Conservation (phyloP, 2,329 filamentous ascomycete species). For the Pseudogymnoascus sp. region DNA sequence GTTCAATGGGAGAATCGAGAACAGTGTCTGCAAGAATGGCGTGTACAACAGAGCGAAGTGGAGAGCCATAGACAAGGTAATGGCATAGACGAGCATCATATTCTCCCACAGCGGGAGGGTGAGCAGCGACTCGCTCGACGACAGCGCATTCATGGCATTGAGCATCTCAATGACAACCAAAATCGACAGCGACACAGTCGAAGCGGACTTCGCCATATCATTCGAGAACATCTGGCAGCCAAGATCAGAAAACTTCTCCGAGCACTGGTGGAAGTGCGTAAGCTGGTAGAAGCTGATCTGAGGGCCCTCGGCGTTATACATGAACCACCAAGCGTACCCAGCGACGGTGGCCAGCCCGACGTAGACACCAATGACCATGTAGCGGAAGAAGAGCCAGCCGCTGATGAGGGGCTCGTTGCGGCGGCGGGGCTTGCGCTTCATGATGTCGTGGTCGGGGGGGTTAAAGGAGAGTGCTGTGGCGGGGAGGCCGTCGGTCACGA, state of each 20-base stretch:
- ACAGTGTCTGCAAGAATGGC: constrained; percentile 78
- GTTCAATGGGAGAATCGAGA: constrained; percentile 83
- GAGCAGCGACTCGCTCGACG: constrained; percentile 86
- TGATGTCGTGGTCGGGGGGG: constrained; percentile 95
- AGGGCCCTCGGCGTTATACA: constrained; percentile 85
- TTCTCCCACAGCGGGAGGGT: constrained; percentile 97
- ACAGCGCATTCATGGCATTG: constrained; percentile 97
- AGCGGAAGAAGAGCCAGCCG: constrained; percentile 95
- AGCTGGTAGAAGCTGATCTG: constrained; percentile 88
- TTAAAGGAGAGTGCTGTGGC: constrained; percentile 97
- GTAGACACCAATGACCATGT: constrained; percentile 91
- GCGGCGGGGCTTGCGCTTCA: constrained; percentile 85
- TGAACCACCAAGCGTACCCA: constrained; percentile 99
- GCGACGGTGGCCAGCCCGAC: constrained; percentile 91
- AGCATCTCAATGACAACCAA: constrained; percentile 99
- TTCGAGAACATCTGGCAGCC: constrained; percentile 89
- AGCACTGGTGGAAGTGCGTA: constrained; percentile 89
- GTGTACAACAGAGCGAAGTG: constrained; percentile 93
- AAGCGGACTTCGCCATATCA: constrained; percentile 78
- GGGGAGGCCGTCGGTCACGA: constrained; percentile 93
- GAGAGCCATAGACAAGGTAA: constrained; percentile 82
- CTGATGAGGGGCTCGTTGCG: constrained; percentile 87
- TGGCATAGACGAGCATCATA: constrained; percentile 96
- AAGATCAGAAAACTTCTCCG: constrained; percentile 74
- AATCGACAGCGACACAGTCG: constrained; percentile 83